These are phyloP conservation scores for Umbellularia californica DNA, from an alignment of 164 flowering plant genomes.

Conservation along the genomic window DNA sequence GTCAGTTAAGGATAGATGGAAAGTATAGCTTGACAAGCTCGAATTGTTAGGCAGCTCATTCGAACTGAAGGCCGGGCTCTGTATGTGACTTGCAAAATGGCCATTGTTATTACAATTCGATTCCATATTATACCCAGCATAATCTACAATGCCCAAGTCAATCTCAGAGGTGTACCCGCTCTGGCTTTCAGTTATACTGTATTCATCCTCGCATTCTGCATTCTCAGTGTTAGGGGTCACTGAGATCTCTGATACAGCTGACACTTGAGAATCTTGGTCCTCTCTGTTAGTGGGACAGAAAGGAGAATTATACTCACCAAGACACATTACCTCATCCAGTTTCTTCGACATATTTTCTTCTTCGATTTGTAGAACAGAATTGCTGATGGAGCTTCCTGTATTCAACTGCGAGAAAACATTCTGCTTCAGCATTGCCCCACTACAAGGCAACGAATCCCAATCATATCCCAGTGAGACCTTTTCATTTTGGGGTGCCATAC, in stretches of 20 bases:
- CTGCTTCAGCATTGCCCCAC: slow-evolving; percentile 4
- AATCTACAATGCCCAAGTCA: slow-evolving; percentile 12
- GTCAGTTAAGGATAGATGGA: slow-evolving; percentile 25
- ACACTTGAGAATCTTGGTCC: slow-evolving; percentile 23
- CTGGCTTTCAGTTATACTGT: slow-evolving; percentile 7
- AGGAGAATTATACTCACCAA: slow-evolving; percentile 1
- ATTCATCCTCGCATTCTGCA: slow-evolving; percentile 7
- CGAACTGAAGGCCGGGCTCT: slow-evolving; percentile 11
- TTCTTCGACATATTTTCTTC: slow-evolving; percentile 5
- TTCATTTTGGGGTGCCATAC: slow-evolving; percentile 9
- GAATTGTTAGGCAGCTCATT: slow-evolving; percentile 15
- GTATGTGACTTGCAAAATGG: slow-evolving; percentile 15
- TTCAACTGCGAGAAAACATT: slow-evolving; percentile 6
- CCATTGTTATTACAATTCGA: slow-evolving; percentile 1
- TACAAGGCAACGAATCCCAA: slow-evolving; percentile 12
- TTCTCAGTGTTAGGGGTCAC: neutral
- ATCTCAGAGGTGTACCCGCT: slow-evolving; percentile 10
- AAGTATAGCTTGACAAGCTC: slow-evolving; percentile 27
- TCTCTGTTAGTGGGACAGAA: slow-evolving; percentile 11
- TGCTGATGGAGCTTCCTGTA: slow-evolving; percentile 2
- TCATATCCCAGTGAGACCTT: neutral
- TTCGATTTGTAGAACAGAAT: neutral
- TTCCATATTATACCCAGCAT: slow-evolving; percentile 3
- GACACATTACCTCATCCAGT: slow-evolving; percentile 8
- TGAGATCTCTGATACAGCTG: slow-evolving; percentile 27